These are phyloP conservation scores for Curvularia verruculosa DNA, from an alignment of 2,329 filamentous ascomycete genomes.

Conservation along the genomic window DNA sequence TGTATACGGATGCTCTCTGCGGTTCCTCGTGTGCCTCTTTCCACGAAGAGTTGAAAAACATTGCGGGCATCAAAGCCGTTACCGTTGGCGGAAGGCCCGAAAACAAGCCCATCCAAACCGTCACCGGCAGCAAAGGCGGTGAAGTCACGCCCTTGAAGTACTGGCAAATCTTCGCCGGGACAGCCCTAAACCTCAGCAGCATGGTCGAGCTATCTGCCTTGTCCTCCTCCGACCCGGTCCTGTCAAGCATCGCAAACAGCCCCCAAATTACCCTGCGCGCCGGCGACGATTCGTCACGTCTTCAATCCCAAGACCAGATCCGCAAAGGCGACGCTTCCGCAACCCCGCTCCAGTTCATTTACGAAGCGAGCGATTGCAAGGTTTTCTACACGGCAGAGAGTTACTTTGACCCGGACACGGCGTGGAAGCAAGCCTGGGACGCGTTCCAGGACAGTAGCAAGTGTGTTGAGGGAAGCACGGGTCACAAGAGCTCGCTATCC, in stretches of 20 bases:
- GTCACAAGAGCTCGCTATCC: slow-evolving; percentile 31
- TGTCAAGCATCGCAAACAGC: slow-evolving; percentile 21
- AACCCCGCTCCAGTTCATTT: slow-evolving; percentile 63
- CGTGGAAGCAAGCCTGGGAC: slow-evolving; percentile 56
- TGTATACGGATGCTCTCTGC: slow-evolving; percentile 63
- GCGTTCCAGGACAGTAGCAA: slow-evolving; percentile 26
- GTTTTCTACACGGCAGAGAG: slow-evolving; percentile 65
- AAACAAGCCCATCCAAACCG: slow-evolving; percentile 62
- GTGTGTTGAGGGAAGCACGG: slow-evolving; percentile 35
- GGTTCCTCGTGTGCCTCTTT: slow-evolving; percentile 65
- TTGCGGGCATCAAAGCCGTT: slow-evolving; percentile 60
- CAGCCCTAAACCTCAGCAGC: slow-evolving; percentile 24
- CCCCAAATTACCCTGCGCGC: slow-evolving; percentile 25
- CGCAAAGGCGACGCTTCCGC: slow-evolving; percentile 40
- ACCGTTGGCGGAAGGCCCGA: slow-evolving; percentile 64
- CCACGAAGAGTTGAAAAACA: slow-evolving; percentile 58
- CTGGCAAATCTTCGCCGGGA: slow-evolving; percentile 25
- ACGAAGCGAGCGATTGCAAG: slow-evolving; percentile 66
- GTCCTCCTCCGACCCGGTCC: slow-evolving; percentile 13
- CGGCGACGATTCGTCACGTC: slow-evolving; percentile 21
- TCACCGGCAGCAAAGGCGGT: slow-evolving; percentile 65
- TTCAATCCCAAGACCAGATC: slow-evolving; percentile 33
- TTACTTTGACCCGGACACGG: slow-evolving; percentile 53
- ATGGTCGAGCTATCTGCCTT: slow-evolving; percentile 11
- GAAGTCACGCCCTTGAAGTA: slow-evolving; percentile 34